phyloP scores from a whole-genome alignment of 495 filamentous ascomycete genomes.

The Neurospora sp. region DNA sequence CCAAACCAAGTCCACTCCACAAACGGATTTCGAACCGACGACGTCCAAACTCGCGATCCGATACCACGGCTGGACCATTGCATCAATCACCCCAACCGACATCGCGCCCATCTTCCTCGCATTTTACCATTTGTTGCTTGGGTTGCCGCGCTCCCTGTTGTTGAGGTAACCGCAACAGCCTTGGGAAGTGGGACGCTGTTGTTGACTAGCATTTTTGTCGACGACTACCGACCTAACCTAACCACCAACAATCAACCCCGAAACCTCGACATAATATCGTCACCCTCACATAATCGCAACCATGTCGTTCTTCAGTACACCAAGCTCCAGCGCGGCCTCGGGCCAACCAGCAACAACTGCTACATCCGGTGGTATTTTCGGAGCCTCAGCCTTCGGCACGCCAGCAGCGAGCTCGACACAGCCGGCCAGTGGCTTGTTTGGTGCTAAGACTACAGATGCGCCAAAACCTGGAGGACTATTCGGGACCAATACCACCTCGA shows the following conservation, averaged over 20 bases:
- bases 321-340: conserved; percentile 27
- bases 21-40: neutral
- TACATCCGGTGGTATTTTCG: conserved; percentile 31
- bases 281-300: conserved; percentile 1
- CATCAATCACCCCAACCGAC: neutral
- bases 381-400: conserved; percentile 22
- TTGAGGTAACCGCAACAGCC: neutral
- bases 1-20: neutral
- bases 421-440: conserved; percentile 38
- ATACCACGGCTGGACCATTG: neutral
- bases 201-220: neutral
- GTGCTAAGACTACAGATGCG: conserved; percentile 21
- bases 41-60: neutral
- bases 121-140: neutral
- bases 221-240: neutral
- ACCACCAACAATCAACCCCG: neutral
- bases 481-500: conserved; percentile 14
- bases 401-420: conserved; percentile 19
- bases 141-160: neutral
- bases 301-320: conserved; percentile 31
- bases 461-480: conserved; percentile 21
- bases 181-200: neutral
- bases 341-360: conserved; percentile 29
- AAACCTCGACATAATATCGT: neutral
- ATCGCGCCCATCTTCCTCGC: neutral